These are phyloP conservation scores for Trichoderma arundinaceum DNA, from an alignment of 2,329 filamentous ascomycete genomes.

Conservation along the genomic window DNA sequence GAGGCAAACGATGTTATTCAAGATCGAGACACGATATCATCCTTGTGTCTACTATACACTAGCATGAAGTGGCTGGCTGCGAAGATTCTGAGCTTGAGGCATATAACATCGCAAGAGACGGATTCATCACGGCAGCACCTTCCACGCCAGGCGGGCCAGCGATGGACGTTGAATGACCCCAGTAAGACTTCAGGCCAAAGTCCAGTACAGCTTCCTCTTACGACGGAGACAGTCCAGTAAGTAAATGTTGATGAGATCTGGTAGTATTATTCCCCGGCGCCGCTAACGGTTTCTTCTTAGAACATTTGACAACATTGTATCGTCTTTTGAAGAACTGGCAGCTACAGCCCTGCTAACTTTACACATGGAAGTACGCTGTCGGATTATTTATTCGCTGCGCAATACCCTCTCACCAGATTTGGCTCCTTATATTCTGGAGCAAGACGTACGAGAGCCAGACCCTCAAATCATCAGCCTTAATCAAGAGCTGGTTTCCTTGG, in stretches of 20 bases:
- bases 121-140: constrained; percentile 65
- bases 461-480: constrained; percentile 83
- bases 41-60: constrained; percentile 87
- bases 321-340: constrained; percentile 81
- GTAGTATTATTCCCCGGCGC: not conserved
- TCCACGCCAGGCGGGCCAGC: constrained; percentile 65
- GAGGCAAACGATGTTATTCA: constrained; percentile 84
- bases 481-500: constrained; percentile 81
- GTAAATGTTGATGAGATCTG: constrained; percentile 41
- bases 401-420: constrained; percentile 65
- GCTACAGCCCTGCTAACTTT: constrained; percentile 80
- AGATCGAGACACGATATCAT: constrained; percentile 83
- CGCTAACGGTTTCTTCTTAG: constrained; percentile 46
- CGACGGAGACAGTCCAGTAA: constrained; percentile 80
- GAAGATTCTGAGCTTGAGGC: constrained; percentile 79
- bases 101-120: constrained; percentile 76
- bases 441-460: constrained; percentile 77
- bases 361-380: constrained; percentile 86
- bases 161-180: constrained; percentile 81
- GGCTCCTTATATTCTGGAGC: constrained; percentile 69
- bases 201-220: constrained; percentile 84
- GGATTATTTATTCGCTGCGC: constrained; percentile 79
- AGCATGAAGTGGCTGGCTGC: constrained; percentile 97
- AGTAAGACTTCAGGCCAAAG: constrained; percentile 61
- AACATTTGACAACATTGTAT: constrained; percentile 84